Percentiles rank a stretch among this genome's conserved stretches.
Evolutionary conservation across 2,329 filamentous ascomycete species (phyloP).

Genomic region (Scedosporium apiospermum): DNA sequence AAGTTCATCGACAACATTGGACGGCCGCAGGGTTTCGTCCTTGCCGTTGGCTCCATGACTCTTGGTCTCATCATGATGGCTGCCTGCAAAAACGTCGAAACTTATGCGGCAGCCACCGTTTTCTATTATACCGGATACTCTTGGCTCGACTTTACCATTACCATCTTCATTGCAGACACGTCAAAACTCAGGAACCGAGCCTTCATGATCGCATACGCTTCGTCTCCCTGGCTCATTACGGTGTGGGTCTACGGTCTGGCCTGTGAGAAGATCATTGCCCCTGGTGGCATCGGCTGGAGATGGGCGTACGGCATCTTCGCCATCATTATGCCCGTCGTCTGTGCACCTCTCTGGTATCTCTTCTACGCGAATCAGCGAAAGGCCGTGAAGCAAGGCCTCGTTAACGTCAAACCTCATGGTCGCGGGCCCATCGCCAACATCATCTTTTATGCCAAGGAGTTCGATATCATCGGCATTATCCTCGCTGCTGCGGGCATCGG

Average conservation of each 20-base stretch:
- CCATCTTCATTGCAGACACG: slow-evolving; percentile 59
- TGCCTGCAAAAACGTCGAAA: slow-evolving; percentile 46
- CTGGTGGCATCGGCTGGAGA: slow-evolving; percentile 43
- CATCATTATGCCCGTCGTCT: slow-evolving; percentile 52
- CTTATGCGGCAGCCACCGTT: slow-evolving; percentile 55
- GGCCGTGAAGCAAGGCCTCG: slow-evolving; percentile 45
- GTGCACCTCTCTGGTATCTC: slow-evolving; percentile 45
- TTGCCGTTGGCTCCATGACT: slow-evolving; percentile 41
- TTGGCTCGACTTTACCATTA: slow-evolving; percentile 27
- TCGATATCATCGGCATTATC: slow-evolving; percentile 48
- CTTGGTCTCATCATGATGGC: slow-evolving; percentile 57
- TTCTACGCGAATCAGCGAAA: slow-evolving; percentile 51
- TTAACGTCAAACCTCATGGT: slow-evolving; percentile 13
- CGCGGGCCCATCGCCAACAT: slow-evolving; percentile 13
- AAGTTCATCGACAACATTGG: slow-evolving; percentile 61
- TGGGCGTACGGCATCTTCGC: slow-evolving; percentile 61
- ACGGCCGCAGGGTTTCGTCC: slow-evolving; percentile 50
- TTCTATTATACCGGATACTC: slow-evolving; percentile 54
- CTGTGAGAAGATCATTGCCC: slow-evolving; percentile 36
- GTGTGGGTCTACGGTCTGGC: slow-evolving; percentile 55
- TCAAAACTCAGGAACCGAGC: slow-evolving; percentile 56
- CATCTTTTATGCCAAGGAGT: slow-evolving; percentile 42
- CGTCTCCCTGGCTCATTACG: slow-evolving; percentile 57
- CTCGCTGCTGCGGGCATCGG: slow-evolving; percentile 44
- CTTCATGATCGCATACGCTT: slow-evolving; percentile 53